phyloP scores from a whole-genome alignment of 202 grass and related monocot genomes.

The Alloteropsis angusta region DNA sequence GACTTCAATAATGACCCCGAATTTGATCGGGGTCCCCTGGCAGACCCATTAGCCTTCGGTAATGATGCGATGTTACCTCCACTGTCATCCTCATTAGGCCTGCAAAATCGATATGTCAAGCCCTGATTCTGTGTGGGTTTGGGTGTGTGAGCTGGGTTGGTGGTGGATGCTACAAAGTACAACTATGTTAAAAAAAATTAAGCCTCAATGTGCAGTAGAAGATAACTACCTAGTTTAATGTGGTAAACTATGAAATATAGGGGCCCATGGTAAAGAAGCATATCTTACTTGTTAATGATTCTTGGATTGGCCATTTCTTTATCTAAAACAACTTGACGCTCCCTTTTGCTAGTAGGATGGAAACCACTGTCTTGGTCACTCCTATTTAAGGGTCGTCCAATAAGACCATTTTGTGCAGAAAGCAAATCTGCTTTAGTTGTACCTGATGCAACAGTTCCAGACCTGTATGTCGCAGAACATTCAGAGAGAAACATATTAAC shows the following conservation, averaged over 20 bases:
- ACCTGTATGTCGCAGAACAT: constrained; percentile 46
- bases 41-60: constrained; percentile 52
- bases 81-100: constrained; percentile 48
- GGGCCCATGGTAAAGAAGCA: constrained; percentile 2
- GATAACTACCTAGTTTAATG: not conserved
- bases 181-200: not conserved
- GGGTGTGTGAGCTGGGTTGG: not conserved
- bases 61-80: constrained; percentile 39
- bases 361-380: constrained; percentile 56
- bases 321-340: constrained; percentile 52
- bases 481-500: constrained; percentile 5
- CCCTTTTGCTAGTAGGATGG: constrained; percentile 58
- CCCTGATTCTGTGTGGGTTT: not conserved
- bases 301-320: constrained; percentile 46
- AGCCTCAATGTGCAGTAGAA: constrained; percentile 1
- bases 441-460: constrained; percentile 37
- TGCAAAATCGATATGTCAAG: constrained; percentile 38
- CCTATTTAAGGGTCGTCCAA: constrained; percentile 45
- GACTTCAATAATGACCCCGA: constrained; percentile 60
- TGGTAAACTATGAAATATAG: constrained; percentile 17
- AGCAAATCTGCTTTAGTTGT: constrained; percentile 50
- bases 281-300: constrained; percentile 75
- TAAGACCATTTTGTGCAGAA: constrained; percentile 58
- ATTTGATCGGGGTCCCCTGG: constrained; percentile 65
- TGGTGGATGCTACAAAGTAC: not conserved